Evolutionary conservation across 2,329 filamentous ascomycete species (phyloP).

Genomic region (Ilyonectria mors-panacis): DNA sequence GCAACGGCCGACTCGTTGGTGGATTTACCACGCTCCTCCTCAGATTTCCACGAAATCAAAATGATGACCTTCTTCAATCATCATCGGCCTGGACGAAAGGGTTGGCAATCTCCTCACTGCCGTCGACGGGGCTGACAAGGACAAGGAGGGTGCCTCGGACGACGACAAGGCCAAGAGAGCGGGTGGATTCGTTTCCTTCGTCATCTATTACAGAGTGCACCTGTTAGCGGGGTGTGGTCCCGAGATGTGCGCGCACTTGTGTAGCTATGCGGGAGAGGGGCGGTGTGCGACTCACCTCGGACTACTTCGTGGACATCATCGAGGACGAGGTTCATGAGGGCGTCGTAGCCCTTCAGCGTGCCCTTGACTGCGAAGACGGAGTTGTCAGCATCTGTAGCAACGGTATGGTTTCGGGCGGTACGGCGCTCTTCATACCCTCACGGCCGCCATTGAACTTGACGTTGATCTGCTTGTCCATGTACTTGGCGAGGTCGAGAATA

Average conservation of each 20-base stretch:
- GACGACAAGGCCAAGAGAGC: slow-evolving; percentile 88
- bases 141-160: slow-evolving; percentile 94
- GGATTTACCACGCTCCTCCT: slow-evolving; percentile 3
- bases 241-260: not conserved
- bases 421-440: slow-evolving; percentile 74
- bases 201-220: slow-evolving; percentile 75
- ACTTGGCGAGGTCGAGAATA: slow-evolving; percentile 94
- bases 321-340: slow-evolving; percentile 96
- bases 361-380: slow-evolving; percentile 76
- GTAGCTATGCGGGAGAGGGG: slow-evolving; percentile 1
- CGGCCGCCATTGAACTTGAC: slow-evolving; percentile 98
- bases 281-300: slow-evolving; percentile 72
- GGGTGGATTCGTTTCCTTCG: slow-evolving; percentile 87
- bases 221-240: slow-evolving; percentile 19
- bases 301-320: slow-evolving; percentile 94
- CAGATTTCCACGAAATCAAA: slow-evolving; percentile 20
- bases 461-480: slow-evolving; percentile 95
- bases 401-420: not conserved
- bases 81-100: slow-evolving; percentile 87
- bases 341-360: slow-evolving; percentile 94
- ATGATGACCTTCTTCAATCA: slow-evolving; percentile 56
- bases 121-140: slow-evolving; percentile 91
- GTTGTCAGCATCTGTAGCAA: slow-evolving; percentile 26
- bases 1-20: slow-evolving; percentile 13
- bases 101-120: slow-evolving; percentile 96